Conservation (phyloP, 345 rosid species). For the Alliaria petiolata region DNA sequence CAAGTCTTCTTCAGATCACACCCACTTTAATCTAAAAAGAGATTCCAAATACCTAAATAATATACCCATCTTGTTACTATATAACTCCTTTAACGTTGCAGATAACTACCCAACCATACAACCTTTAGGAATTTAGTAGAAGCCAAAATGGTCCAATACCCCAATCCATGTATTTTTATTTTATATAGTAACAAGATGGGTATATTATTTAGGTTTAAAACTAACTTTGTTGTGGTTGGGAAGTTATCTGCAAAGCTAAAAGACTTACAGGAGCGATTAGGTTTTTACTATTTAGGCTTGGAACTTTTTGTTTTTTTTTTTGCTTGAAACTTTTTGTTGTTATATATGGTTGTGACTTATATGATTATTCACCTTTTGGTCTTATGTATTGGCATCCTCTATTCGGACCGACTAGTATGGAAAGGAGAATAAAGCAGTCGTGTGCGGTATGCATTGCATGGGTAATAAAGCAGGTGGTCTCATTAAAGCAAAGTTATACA, state of each 20-base stretch:
- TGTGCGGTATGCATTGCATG: constrained; percentile 12
- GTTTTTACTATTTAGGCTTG: neutral
- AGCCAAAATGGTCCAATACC: no score
- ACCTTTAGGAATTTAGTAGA: no score
- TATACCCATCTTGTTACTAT: no score
- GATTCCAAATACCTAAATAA: constrained; percentile 26
- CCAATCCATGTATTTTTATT: no score
- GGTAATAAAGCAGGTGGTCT: constrained; percentile 24
- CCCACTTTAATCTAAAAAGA: constrained; percentile 12
- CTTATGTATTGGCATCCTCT: constrained; percentile 17
- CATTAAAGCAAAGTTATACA: constrained; percentile 17
- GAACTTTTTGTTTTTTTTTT: neutral
- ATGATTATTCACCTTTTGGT: constrained; percentile 1
- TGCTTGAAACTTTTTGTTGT: no score
- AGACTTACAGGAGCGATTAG: neutral
- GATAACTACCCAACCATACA: no score
- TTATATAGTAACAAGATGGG: neutral
- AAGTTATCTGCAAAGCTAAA: neutral
- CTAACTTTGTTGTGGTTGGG: neutral
- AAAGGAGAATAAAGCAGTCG: constrained; percentile 10
- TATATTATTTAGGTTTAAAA: neutral
- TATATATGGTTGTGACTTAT: neutral
- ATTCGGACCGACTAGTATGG: constrained; percentile 20
- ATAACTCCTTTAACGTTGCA: no score
- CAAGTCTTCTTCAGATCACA: constrained; percentile 18